Evolutionary conservation across 1,139 yeast species (phyloP).

Genomic region (Meyerozyma smithsonii): DNA sequence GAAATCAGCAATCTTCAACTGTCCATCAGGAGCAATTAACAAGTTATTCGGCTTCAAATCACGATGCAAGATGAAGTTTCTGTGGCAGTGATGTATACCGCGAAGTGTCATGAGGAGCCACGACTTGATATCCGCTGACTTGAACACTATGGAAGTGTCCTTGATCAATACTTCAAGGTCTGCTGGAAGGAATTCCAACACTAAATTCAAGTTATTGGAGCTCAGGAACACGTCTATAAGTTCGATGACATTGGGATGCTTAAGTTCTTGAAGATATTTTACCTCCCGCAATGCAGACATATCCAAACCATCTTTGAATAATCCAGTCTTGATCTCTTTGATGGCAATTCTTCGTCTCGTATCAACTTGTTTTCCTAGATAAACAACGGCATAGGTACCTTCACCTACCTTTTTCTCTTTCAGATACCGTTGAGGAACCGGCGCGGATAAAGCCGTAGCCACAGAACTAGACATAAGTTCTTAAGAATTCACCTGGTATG

Average conservation of each 20-base stretch:
- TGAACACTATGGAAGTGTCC: constrained; percentile 70
- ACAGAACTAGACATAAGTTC: constrained; percentile 1
- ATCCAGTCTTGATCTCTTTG: constrained; percentile 91
- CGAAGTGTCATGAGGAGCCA: constrained; percentile 93
- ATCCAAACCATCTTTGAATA: constrained; percentile 93
- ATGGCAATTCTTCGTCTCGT: constrained; percentile 72
- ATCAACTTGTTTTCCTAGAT: constrained; percentile 64
- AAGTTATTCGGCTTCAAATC: constrained; percentile 83
- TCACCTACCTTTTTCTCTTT: constrained; percentile 90
- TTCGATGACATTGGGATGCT: constrained; percentile 81
- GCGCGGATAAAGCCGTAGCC: not conserved
- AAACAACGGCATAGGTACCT: constrained; percentile 98
- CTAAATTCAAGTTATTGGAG: constrained; percentile 70
- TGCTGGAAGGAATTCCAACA: constrained; percentile 84
- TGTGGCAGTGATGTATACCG: constrained; percentile 93
- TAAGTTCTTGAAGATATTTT: constrained; percentile 82
- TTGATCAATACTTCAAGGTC: constrained; percentile 89
- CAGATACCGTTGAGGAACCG: constrained; percentile 22
- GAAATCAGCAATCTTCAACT: constrained; percentile 91
- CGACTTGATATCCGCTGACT: constrained; percentile 83
- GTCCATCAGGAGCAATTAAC: constrained; percentile 80
- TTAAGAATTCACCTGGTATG: no score
- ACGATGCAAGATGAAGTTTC: constrained; percentile 85
- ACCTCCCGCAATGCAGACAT: constrained; percentile 97
- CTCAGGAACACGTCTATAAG: constrained; percentile 81